Percentiles rank a stretch among this genome's conserved stretches.
Evolutionary conservation across 2,329 filamentous ascomycete species (phyloP).

Genomic region (Verticillium albo-atrum): DNA sequence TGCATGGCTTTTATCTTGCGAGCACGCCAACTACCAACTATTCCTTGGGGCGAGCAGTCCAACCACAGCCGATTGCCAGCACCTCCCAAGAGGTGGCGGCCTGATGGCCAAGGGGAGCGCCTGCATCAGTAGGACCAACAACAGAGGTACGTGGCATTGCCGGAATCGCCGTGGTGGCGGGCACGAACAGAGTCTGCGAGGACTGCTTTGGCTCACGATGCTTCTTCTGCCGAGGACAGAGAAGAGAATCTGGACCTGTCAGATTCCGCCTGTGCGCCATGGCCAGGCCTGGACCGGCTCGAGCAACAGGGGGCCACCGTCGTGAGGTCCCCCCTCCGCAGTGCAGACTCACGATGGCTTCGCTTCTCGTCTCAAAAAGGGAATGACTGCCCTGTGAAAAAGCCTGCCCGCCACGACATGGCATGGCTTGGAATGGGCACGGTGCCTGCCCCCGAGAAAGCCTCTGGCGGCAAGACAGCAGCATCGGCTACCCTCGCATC

Average conservation of each 20-base stretch:
- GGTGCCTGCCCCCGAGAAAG: not conserved
- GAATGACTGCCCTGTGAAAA: not conserved
- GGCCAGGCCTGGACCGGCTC: not conserved
- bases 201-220: not conserved
- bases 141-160: not conserved
- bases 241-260: not conserved
- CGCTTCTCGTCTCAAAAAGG: not conserved
- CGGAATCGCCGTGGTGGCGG: not conserved
- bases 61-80: too few species aligned
- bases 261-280: not conserved
- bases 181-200: not conserved
- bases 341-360: constrained; percentile 1
- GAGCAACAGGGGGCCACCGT: not conserved
- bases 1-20: not conserved
- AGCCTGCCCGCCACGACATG: not conserved
- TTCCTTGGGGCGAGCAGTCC: not conserved
- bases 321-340: not conserved
- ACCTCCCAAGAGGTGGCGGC: too few species aligned
- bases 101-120: not conserved
- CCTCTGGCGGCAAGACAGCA: not conserved
- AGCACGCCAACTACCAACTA: not conserved
- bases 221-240: not conserved
- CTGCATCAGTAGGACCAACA: not conserved
- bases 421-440: too few species aligned
- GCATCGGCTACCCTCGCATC: not conserved